A percentile compares a stretch with the other conserved stretches of the same genome.
Evolutionary conservation across 148 eudicot species (phyloP).

Genomic region (Chenopodium suecicum): DNA sequence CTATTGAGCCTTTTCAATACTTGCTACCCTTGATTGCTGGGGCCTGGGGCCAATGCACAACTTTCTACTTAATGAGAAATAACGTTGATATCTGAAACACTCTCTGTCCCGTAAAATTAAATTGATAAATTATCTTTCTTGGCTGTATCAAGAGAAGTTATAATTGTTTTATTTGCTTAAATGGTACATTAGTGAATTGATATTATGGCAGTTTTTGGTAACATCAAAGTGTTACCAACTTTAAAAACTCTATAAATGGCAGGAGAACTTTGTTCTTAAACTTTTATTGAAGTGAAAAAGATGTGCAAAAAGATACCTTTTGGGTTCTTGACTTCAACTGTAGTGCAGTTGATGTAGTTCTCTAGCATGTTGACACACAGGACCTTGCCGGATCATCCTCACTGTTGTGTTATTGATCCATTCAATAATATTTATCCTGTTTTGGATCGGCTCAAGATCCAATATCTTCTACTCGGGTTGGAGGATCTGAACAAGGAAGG

Average conservation of each 20-base stretch:
- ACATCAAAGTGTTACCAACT: background rate
- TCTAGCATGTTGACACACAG: constrained; percentile 40
- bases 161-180: background rate
- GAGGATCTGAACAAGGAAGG: constrained; percentile 48
- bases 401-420: constrained; percentile 77
- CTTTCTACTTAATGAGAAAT: background rate
- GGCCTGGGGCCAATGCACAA: background rate
- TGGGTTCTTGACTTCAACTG: background rate
- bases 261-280: background rate
- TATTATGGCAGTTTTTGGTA: background rate
- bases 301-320: background rate
- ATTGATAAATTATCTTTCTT: background rate
- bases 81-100: background rate
- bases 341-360: constrained; percentile 2
- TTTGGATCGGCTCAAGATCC: constrained; percentile 76
- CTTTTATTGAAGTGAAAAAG: background rate
- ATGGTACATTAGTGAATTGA: background rate
- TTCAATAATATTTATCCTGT: constrained; percentile 67
- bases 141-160: background rate
- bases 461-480: constrained; percentile 67
- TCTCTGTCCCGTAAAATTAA: background rate
- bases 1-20: background rate
- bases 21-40: background rate
- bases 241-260: background rate
- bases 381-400: constrained; percentile 45